phyloP scores from a whole-genome alignment of 805 yeast genomes.

The Yarrowia yakushimensis region DNA sequence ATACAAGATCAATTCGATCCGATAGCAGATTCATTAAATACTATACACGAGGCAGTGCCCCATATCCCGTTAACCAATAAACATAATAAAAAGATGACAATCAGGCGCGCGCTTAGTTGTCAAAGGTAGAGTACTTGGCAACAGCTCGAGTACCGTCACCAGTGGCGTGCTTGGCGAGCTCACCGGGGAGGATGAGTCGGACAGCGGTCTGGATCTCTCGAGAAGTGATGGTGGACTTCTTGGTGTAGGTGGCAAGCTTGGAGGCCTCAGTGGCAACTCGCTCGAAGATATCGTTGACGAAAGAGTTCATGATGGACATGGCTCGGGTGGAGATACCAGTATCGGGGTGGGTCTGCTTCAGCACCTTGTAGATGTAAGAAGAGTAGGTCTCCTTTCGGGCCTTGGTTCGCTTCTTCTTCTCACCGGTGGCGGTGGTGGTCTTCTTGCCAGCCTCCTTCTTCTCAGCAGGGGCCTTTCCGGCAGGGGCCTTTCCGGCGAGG shows the following conservation, averaged over 20 bases:
- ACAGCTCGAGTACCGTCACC: slow-evolving; percentile 99
- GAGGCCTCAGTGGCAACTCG: slow-evolving; percentile 98
- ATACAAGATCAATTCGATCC: neutral
- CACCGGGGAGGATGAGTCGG: slow-evolving; percentile 97
- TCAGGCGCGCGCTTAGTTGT: slow-evolving; percentile 15
- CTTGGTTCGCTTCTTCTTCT: slow-evolving; percentile 88
- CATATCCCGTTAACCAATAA: slow-evolving; percentile 26
- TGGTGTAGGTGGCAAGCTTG: slow-evolving; percentile 97
- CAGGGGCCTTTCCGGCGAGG: slow-evolving; percentile 51
- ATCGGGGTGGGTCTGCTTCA: slow-evolving; percentile 98
- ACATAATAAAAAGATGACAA: slow-evolving; percentile 17
- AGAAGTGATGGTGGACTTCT: slow-evolving; percentile 95
- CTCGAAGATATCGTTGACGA: slow-evolving; percentile 96
- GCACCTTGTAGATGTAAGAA: slow-evolving; percentile 96
- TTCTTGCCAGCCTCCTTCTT: slow-evolving; percentile 88
- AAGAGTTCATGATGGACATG: slow-evolving; percentile 98
- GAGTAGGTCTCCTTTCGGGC: slow-evolving; percentile 97
- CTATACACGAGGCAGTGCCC: slow-evolving; percentile 23
- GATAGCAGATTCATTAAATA: slow-evolving; percentile 23
- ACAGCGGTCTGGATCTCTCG: slow-evolving; percentile 99
- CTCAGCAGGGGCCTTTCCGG: slow-evolving; percentile 97
- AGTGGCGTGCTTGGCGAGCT: slow-evolving; percentile 96
- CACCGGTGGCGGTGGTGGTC: slow-evolving; percentile 75
- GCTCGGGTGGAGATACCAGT: slow-evolving; percentile 99
- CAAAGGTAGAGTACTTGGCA: slow-evolving; percentile 81